Conservation (phyloP, 257 asterid genomes). For the Ballota nigra region DNA sequence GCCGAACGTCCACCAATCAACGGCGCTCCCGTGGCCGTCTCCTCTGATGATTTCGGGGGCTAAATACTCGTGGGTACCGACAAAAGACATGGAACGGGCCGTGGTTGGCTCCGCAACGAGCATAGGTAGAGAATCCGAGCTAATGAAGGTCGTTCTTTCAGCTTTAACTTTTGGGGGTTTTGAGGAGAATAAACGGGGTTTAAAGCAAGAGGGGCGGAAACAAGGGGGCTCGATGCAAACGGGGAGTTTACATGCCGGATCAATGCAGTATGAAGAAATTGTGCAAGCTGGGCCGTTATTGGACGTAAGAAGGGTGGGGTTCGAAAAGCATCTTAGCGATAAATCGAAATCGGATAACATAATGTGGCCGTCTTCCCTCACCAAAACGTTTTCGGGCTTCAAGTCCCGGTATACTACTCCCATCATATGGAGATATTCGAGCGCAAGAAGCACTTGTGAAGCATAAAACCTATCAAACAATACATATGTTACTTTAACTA, state of each 20-base stretch:
- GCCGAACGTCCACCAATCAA: slow-evolving; percentile 98
- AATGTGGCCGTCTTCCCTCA: slow-evolving; percentile 91
- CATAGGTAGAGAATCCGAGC: slow-evolving; percentile 55
- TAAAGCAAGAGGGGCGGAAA: slow-evolving; percentile 84
- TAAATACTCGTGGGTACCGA: slow-evolving; percentile 91
- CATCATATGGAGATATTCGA: slow-evolving; percentile 94
- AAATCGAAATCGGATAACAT: slow-evolving; percentile 94
- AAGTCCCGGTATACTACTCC: slow-evolving; percentile 89
- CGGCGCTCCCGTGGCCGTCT: slow-evolving; percentile 96
- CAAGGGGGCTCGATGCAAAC: slow-evolving; percentile 81
- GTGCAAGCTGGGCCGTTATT: slow-evolving; percentile 46
- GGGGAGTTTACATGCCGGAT: slow-evolving; percentile 66
- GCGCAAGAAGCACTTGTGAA: slow-evolving; percentile 84
- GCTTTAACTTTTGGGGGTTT: slow-evolving; percentile 40
- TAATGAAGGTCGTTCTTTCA: slow-evolving; percentile 32
- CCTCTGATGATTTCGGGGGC: slow-evolving; percentile 93
- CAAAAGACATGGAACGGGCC: slow-evolving; percentile 90
- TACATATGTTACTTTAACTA: neutral
- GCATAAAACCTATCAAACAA: slow-evolving; percentile 67
- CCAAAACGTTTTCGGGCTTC: slow-evolving; percentile 91
- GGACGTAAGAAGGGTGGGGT: slow-evolving; percentile 70
- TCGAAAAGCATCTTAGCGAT: slow-evolving; percentile 72
- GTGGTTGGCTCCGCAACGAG: slow-evolving; percentile 87
- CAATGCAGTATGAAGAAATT: slow-evolving; percentile 68
- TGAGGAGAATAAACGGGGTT: slow-evolving; percentile 65